A percentile compares a stretch with the other conserved stretches of the same genome.
Evolutionary conservation across 306 rosid genomes (phyloP).

Genomic region (Datisca glomerata): DNA sequence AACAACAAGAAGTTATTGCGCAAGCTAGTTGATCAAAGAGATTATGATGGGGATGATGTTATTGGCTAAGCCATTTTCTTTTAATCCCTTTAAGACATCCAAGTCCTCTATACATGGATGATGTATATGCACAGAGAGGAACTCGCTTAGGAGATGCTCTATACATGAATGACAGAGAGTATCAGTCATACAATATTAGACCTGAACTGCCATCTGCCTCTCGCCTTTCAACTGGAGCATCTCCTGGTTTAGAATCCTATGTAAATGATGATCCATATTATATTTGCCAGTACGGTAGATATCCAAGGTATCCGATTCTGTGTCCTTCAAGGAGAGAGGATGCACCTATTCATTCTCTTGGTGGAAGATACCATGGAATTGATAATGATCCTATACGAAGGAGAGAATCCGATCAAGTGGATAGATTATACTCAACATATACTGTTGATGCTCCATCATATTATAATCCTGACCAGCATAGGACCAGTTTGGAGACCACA

Average conservation of each 20-base stretch:
- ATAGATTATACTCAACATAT: conserved; percentile 42
- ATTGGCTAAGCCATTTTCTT: no score
- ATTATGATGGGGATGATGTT: conserved; percentile 36
- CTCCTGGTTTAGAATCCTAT: conserved; percentile 17
- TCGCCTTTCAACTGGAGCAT: conserved; percentile 2
- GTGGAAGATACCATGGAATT: conserved; percentile 21
- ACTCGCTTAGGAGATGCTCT: conserved; percentile 22
- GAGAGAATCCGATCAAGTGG: conserved; percentile 30
- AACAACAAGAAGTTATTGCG: no score
- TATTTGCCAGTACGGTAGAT: conserved; percentile 20
- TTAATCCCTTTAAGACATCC: conserved; percentile 26
- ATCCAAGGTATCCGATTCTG: conserved; percentile 29
- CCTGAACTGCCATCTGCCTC: conserved; percentile 18
- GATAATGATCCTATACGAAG: conserved; percentile 27
- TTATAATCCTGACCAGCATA: conserved; percentile 21
- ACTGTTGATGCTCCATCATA: conserved; percentile 34
- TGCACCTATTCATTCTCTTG: conserved; percentile 21
- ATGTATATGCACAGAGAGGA: conserved; percentile 29
- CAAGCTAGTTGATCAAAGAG: no score
- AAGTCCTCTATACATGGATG: conserved; percentile 20
- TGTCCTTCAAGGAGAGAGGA: conserved; percentile 38
- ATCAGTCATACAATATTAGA: conserved; percentile 25
- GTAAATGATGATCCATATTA: conserved; percentile 30
- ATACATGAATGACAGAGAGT: conserved; percentile 30
- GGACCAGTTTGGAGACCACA: conserved; percentile 18